Conservation (phyloP, 768 basidiomycete genomes). For the Rickenella mellea region DNA sequence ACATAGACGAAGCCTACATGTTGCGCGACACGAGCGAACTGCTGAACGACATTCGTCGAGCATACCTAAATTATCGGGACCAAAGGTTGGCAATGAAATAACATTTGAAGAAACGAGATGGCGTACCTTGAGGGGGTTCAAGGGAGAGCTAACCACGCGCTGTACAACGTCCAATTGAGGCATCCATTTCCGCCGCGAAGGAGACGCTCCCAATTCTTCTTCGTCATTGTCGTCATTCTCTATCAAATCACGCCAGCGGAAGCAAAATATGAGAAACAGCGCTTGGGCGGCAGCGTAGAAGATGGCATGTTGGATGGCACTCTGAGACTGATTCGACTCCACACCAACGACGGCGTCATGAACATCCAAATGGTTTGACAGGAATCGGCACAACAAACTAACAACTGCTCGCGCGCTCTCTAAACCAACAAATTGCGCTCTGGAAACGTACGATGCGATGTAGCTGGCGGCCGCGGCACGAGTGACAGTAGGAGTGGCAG, state of each 20-base stretch:
- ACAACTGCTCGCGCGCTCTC: conserved; percentile 67
- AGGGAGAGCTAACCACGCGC: conserved; percentile 64
- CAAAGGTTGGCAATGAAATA: background rate
- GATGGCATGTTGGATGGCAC: conserved; percentile 44
- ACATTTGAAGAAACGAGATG: background rate
- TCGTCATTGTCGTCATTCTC: conserved; percentile 50
- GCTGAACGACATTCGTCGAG: conserved; percentile 80
- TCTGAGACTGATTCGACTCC: conserved; percentile 28
- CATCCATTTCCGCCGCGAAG: conserved; percentile 69
- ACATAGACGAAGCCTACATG: conserved; percentile 90
- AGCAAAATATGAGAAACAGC: conserved; percentile 94
- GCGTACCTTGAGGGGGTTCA: conserved; percentile 84
- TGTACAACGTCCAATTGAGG: conserved; percentile 68
- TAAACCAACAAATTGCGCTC: conserved; percentile 78
- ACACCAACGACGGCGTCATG: conserved; percentile 45
- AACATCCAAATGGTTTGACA: conserved; percentile 69
- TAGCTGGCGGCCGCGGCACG: conserved; percentile 92
- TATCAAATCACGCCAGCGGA: conserved; percentile 85
- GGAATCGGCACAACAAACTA: conserved; percentile 76
- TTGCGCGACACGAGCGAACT: conserved; percentile 90
- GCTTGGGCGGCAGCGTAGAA: conserved; percentile 93
- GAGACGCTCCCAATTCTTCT: conserved; percentile 24
- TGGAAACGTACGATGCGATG: conserved; percentile 84
- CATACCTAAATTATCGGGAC: conserved; percentile 61
- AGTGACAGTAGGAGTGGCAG: conserved; percentile 54